Percentiles rank a stretch among this genome's conserved stretches.
Evolutionary conservation across 225 moss, liverwort and hornwort genomes (phyloP).

Genomic region (Lunularia cruciata): DNA sequence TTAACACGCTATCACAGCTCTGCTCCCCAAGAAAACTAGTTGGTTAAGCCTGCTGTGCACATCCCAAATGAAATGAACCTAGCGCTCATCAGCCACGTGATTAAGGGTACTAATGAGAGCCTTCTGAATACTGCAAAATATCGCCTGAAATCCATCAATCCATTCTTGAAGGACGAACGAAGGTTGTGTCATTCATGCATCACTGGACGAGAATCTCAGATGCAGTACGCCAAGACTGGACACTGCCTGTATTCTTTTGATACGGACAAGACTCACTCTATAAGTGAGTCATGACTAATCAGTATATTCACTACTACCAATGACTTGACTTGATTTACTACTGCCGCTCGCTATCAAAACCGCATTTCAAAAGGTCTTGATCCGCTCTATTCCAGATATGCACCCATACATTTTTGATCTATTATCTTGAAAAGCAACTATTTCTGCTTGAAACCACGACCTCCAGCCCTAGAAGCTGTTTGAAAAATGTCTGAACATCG

Average conservation of each 20-base stretch:
- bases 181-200: constrained; percentile 3
- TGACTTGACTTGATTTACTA: no score
- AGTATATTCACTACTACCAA: no score
- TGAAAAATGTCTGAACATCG: constrained; percentile 1
- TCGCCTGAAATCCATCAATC: neutral
- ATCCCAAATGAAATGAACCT: constrained; percentile 1
- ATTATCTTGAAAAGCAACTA: neutral
- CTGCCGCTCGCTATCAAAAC: neutral
- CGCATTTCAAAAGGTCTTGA: neutral
- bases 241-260: neutral
- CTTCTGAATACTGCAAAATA: neutral
- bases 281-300: no score
- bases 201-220: neutral
- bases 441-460: neutral
- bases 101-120: neutral
- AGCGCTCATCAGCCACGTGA: neutral
- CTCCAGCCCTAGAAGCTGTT: neutral
- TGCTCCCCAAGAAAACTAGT: neutral
- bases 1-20: constrained; percentile 8
- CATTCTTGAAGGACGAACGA: neutral
- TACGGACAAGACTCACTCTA: neutral
- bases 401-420: neutral
- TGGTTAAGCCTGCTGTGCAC: neutral
- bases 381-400: neutral
- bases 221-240: neutral